Percentiles rank a stretch among this genome's conserved stretches.
These are phyloP conservation scores for Zalaria obscura DNA, from an alignment of 2,329 filamentous ascomycete species.

Conservation along the genomic window DNA sequence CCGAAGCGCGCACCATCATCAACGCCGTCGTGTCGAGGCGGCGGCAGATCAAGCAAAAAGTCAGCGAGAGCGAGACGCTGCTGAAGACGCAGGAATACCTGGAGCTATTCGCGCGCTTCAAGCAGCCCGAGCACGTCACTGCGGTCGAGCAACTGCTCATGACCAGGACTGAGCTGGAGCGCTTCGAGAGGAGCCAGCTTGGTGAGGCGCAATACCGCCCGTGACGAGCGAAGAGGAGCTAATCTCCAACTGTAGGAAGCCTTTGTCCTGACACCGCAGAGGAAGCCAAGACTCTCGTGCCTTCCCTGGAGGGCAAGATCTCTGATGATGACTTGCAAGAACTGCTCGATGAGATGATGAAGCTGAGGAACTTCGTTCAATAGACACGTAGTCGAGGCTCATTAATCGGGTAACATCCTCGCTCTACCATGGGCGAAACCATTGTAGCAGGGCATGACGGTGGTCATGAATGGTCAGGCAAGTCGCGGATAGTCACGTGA, in stretches of 20 bases:
- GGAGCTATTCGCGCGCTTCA: slow-evolving; percentile 89
- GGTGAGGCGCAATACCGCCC: slow-evolving; percentile 38
- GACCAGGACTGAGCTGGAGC: slow-evolving; percentile 48
- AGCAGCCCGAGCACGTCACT: slow-evolving; percentile 86
- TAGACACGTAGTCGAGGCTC: not conserved
- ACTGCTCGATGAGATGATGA: slow-evolving; percentile 79
- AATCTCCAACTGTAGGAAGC: slow-evolving; percentile 45
- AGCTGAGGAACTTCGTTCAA: slow-evolving; percentile 41
- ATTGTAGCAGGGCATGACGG: not conserved
- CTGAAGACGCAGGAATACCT: slow-evolving; percentile 85
- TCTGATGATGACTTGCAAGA: slow-evolving; percentile 77
- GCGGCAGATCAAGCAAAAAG: slow-evolving; percentile 5
- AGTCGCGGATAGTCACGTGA: not conserved
- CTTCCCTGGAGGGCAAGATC: slow-evolving; percentile 79
- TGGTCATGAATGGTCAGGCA: not conserved
- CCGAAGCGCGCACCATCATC: slow-evolving; percentile 82
- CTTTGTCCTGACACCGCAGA: slow-evolving; percentile 86
- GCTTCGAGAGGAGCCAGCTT: slow-evolving; percentile 87
- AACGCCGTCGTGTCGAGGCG: slow-evolving; percentile 50
- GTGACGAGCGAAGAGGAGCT: not conserved
- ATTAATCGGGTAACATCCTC: not conserved
- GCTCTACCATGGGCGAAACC: not conserved
- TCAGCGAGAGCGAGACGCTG: slow-evolving; percentile 39
- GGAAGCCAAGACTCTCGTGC: slow-evolving; percentile 92
- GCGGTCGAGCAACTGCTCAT: slow-evolving; percentile 73